Conservation (phyloP, 768 basidiomycete genomes). For the Crepidotus variabilis region DNA sequence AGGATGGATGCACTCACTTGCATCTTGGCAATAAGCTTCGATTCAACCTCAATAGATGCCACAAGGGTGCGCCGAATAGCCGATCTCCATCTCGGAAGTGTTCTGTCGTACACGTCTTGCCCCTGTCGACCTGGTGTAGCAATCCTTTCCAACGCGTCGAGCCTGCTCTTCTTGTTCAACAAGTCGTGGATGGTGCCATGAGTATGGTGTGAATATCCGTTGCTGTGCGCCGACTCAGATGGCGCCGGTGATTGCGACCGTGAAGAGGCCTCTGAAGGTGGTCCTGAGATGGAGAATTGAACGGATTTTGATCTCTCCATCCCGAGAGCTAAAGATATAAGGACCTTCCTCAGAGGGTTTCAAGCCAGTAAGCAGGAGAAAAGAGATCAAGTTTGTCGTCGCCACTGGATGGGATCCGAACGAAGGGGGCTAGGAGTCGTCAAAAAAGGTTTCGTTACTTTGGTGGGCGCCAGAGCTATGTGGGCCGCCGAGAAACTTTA, state of each 20-base stretch:
- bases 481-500: not conserved
- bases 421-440: not conserved
- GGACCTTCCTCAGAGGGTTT: not conserved
- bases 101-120: constrained; percentile 60
- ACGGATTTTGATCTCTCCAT: constrained; percentile 12
- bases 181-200: constrained; percentile 12
- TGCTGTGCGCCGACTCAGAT: constrained; percentile 7
- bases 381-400: not conserved
- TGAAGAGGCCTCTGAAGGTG: constrained; percentile 29
- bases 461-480: not conserved
- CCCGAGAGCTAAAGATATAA: not conserved
- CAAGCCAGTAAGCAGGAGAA: not conserved
- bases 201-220: not conserved
- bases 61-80: constrained; percentile 53
- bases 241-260: constrained; percentile 29
- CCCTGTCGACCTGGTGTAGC: constrained; percentile 26
- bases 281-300: constrained; percentile 27
- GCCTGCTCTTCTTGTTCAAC: constrained; percentile 9
- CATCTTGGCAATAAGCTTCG: constrained; percentile 55
- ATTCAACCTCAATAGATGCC: constrained; percentile 53
- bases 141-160: constrained; percentile 11
- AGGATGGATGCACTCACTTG: constrained; percentile 46
- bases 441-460: not conserved
- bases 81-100: constrained; percentile 64
- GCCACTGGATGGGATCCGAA: no score